These are phyloP conservation scores for Globisporangium takayamanum DNA, from an alignment of 352 stramenopile species.

Conservation along the genomic window DNA sequence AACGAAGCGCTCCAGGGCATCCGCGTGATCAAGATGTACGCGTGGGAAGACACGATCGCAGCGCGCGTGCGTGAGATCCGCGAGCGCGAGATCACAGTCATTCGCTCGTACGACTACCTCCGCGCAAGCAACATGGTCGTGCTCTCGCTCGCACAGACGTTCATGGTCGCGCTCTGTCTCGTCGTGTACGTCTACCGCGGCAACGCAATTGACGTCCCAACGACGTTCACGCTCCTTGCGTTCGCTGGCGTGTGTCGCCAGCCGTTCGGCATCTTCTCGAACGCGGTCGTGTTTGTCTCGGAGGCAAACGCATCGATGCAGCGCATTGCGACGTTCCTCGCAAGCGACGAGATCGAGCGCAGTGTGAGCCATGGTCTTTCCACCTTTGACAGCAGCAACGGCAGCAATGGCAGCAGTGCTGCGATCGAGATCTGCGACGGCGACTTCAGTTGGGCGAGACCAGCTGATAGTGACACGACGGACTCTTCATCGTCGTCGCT, in stretches of 20 bases:
- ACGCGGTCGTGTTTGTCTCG: constrained; percentile 19
- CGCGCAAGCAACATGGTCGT: constrained; percentile 24
- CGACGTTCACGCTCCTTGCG: constrained; percentile 26
- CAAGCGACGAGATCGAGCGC: constrained; percentile 22
- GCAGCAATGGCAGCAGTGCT: not conserved
- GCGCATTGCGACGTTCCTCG: constrained; percentile 26
- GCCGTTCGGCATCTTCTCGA: constrained; percentile 33
- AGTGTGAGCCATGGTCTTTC: not conserved
- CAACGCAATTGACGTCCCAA: constrained; percentile 15
- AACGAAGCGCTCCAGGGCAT: constrained; percentile 91
- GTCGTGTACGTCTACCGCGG: constrained; percentile 19
- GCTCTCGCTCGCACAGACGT: constrained; percentile 14
- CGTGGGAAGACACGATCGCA: constrained; percentile 56
- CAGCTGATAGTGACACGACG: not conserved
- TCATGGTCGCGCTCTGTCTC: constrained; percentile 6
- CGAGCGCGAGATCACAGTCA: constrained; percentile 18
- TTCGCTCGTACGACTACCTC: constrained; percentile 27
- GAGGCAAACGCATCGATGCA: constrained; percentile 25
- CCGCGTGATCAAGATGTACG: constrained; percentile 88
- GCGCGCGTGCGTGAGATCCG: constrained; percentile 33
- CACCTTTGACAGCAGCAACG: too few relatives aligned
- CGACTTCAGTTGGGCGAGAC: constrained; percentile 25
- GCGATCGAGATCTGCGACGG: constrained; percentile 24
- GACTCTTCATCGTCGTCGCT: not conserved
- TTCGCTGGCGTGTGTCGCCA: constrained; percentile 26